phyloP scores from a whole-genome alignment of 805 yeast genomes.

The Saccharomycopsis amapae region DNA sequence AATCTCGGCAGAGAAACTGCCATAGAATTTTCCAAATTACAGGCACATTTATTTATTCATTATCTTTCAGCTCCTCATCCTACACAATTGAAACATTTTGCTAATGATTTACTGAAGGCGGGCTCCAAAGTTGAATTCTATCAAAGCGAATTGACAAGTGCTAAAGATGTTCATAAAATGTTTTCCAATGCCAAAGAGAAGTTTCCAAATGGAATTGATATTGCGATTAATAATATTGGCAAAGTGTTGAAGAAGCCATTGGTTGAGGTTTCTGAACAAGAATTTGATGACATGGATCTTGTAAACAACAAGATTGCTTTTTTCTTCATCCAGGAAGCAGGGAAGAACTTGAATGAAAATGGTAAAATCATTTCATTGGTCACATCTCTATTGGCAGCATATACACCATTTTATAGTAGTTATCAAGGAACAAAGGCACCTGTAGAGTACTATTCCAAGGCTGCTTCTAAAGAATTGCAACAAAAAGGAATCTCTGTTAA shows the following conservation, averaged over 20 bases:
- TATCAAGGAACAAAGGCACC: constrained; percentile 55
- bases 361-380: constrained; percentile 53
- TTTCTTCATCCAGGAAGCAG: constrained; percentile 53
- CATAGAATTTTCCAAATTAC: constrained; percentile 45
- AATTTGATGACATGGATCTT: constrained; percentile 46
- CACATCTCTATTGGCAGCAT: constrained; percentile 62
- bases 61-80: constrained; percentile 48
- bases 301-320: constrained; percentile 56
- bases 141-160: constrained; percentile 38
- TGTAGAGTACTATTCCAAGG: constrained; percentile 45
- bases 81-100: constrained; percentile 28
- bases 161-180: constrained; percentile 36
- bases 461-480: constrained; percentile 48
- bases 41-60: constrained; percentile 48
- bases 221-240: constrained; percentile 65
- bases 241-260: constrained; percentile 57
- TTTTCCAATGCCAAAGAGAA: constrained; percentile 39
- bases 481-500: constrained; percentile 42
- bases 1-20: constrained; percentile 52
- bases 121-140: constrained; percentile 35
- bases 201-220: constrained; percentile 44
- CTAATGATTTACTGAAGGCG: constrained; percentile 26
- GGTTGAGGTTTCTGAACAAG: constrained; percentile 43
- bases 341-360: constrained; percentile 39
- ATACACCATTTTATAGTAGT: constrained; percentile 43